A percentile compares a stretch with the other conserved stretches of the same genome.
phyloP scores from a whole-genome alignment of 345 rosid genomes.

The Streptanthus diversifolius region DNA sequence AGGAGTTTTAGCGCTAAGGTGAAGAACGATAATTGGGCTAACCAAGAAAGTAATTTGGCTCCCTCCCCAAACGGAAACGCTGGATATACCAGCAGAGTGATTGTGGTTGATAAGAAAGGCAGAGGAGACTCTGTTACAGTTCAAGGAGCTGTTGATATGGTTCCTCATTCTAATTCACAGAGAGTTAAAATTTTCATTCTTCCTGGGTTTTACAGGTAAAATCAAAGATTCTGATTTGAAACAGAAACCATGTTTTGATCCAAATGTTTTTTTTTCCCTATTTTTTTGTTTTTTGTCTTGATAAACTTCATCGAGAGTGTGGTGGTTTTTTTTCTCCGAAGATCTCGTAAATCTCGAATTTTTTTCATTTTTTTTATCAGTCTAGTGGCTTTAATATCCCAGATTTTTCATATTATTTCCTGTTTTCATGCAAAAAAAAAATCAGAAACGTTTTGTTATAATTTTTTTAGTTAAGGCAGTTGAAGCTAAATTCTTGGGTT shows the following conservation, averaged over 20 bases:
- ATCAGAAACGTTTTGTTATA: neutral
- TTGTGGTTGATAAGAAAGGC: slow-evolving; percentile 69
- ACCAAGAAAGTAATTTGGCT: neutral
- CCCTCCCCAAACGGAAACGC: slow-evolving; percentile 20
- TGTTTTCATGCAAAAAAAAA: neutral
- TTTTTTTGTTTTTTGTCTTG: neutral
- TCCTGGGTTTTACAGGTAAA: slow-evolving; percentile 85
- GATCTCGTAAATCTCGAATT: neutral
- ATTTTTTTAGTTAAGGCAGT: slow-evolving; percentile 11
- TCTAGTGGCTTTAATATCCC: too few species aligned
- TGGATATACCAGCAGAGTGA: slow-evolving; percentile 39
- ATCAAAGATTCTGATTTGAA: neutral
- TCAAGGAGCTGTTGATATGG: slow-evolving; percentile 91
- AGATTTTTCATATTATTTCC: too few species aligned
- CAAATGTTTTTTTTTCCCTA: neutral
- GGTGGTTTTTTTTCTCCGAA: neutral
- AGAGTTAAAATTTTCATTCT: slow-evolving; percentile 76
- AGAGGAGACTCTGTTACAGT: slow-evolving; percentile 68
- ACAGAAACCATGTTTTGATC: slow-evolving; percentile 8
- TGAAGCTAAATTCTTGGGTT: slow-evolving; percentile 37
- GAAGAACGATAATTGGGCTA: slow-evolving; percentile 14
- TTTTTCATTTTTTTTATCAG: neutral
- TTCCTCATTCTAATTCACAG: slow-evolving; percentile 51
- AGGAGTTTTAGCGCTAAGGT: neutral
- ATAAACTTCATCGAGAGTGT: slow-evolving; percentile 6